Conservation (phyloP, 345 rosid species). For the Triadica sebifera region DNA sequence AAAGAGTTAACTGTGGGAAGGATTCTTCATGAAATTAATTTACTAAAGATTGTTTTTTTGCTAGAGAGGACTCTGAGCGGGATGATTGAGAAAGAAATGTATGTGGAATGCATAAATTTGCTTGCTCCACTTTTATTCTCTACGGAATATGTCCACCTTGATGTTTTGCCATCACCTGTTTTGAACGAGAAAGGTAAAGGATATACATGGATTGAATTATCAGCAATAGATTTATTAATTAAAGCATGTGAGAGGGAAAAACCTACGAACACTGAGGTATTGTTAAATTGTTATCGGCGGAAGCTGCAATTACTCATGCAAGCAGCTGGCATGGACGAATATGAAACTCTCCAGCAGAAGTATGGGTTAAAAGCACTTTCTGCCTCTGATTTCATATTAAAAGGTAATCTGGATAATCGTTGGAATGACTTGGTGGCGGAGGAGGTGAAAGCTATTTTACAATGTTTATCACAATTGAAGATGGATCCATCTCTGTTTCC, state of each 20-base stretch:
- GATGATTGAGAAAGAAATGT: conserved; percentile 73
- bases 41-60: conserved; percentile 66
- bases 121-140: conserved; percentile 79
- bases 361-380: conserved; percentile 28
- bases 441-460: conserved; percentile 75
- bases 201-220: conserved; percentile 54
- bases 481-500: conserved; percentile 54
- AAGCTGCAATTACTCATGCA: conserved; percentile 74
- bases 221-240: conserved; percentile 65
- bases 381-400: conserved; percentile 36
- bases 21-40: conserved; percentile 70
- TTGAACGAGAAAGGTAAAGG: conserved; percentile 40
- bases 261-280: conserved; percentile 57
- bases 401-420: conserved; percentile 43
- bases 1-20: conserved; percentile 58
- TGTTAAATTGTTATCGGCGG: conserved; percentile 68
- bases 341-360: conserved; percentile 36
- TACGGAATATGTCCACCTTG: conserved; percentile 39
- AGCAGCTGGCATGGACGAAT: conserved; percentile 48
- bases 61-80: conserved; percentile 67
- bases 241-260: conserved; percentile 68
- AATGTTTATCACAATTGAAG: conserved; percentile 60
- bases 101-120: conserved; percentile 58
- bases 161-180: conserved; percentile 41
- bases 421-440: conserved; percentile 63